Evolutionary conservation across 1,284 basidiomycete genomes (phyloP), one percentile per base, ranked within the genome.

Genomic region (Athelia sp.): DNA sequence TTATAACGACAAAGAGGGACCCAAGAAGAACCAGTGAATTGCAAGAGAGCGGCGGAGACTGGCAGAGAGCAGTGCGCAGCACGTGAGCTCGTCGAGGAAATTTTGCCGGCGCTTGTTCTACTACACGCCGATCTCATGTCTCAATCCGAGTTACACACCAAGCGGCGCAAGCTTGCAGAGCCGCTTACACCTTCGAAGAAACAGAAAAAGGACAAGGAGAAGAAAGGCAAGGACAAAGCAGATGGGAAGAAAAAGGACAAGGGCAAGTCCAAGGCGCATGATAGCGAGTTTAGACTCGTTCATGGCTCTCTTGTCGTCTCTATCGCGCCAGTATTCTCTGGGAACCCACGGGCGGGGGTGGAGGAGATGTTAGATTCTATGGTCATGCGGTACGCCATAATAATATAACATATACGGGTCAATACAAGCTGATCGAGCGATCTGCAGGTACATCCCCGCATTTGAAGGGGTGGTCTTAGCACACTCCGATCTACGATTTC

Each of bases 311-410:
- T 94, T 56, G 70, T 78, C 18, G 69, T 96, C 32, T 86, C 90
- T n/a, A 76, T 97, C 18, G 81, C 93, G 19, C 93, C 93, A 1
- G 76, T 87, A 49, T 96, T 91, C 66, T 78, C 88, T 9, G 78
- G 70, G 45, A 80, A 87, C 67, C 80, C 84, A 43, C 71, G 76
- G 23, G 72, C 68, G 40, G 94, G 94, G 10, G 90, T 84, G 13
- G 79, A 86, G 59, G 93, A 98, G 68, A 84, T 93, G 77, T 71
- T 98, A 23, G 92, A 97, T 65, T 90, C 87, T 10, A 88, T 95
- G 86, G 72, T 96, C 21, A 96, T 97, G 93, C 81, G 90, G 93
- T 93, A 62, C 63, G 82, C n/a, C n/a, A n/a, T n/a, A n/a, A n/a
- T n/a, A n/a, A n/a, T n/a, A n/a, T n/a, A n/a, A n/a, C n/a, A n/a